These are phyloP conservation scores for Russula earlei DNA, from an alignment of 768 basidiomycete genomes.

Conservation along the genomic window DNA sequence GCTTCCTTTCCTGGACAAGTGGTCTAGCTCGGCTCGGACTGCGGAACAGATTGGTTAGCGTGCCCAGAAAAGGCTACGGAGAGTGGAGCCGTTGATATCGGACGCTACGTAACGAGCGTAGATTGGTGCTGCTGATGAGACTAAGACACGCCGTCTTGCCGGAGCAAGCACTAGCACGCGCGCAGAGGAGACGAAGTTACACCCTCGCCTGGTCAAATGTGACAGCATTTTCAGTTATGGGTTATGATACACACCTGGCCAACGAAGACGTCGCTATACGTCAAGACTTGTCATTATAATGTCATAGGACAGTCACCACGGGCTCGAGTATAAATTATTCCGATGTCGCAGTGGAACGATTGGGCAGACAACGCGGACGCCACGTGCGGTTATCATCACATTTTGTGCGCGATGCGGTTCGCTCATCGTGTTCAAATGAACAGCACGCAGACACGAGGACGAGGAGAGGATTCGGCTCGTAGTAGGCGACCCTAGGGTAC, in stretches of 20 bases:
- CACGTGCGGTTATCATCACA: neutral
- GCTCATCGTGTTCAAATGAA: neutral
- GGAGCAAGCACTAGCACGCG: neutral
- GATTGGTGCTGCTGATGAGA: neutral
- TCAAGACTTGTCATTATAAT: neutral
- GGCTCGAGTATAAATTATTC: too few relatives aligned
- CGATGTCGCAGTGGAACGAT: too few relatives aligned
- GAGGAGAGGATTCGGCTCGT: neutral
- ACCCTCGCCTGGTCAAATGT: neutral
- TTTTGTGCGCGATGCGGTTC: neutral
- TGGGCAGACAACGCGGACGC: too few relatives aligned
- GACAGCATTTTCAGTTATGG: neutral
- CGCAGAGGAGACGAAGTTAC: neutral
- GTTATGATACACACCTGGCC: neutral
- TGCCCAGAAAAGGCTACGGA: too few relatives aligned
- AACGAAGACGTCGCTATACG: neutral
- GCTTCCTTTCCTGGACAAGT: neutral
- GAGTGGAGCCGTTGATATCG: neutral
- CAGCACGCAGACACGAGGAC: neutral
- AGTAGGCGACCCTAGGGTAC: too few relatives aligned
- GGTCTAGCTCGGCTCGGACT: neutral
- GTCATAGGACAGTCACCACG: too few relatives aligned
- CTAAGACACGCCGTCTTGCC: neutral
- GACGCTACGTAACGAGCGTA: neutral
- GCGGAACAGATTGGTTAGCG: neutral